Evolutionary conservation across 306 rosid genomes (phyloP), one percentile per base, ranked within the genome.

Genomic region (Crotalaria pallida): DNA sequence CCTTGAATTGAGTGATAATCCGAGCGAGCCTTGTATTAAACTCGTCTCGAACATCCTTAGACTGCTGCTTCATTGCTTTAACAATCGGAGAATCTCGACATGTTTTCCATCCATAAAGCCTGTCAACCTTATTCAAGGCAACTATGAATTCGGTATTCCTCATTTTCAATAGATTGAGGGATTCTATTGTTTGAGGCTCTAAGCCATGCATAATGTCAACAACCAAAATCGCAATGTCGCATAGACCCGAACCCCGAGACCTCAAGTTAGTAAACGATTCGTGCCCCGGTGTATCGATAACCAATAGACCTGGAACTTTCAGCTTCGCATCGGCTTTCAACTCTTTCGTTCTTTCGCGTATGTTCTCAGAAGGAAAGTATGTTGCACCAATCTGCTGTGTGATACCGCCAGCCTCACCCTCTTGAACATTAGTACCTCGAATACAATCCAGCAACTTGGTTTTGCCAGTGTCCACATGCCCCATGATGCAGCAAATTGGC

Each of bases 301-400:
- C 89, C 83, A 94, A 88, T 17, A 91, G 73, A 67, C 97, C 96
- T 0, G 96, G 96, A 71, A 94, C 97, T 79, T 88, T 89, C 73
- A 94, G 86, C 71, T 75, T 94, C 1, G 99, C 99, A 86, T 94
- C 96, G 65, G 97, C 96, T 84, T 94, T 94, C 73, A 94, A 77
- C 63, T 94, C 97, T 77, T 82, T 94, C 1, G 99, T 94, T 80
- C 99, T 87, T 19, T 94, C 97, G 27, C 97, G 96, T 27, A 94
- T 94, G 74, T 91, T 94, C 72, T 81, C 91, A 4, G 97, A 95
- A 67, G 97, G 97, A 77, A 94, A 91, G 83, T 88, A 91, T 15
- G 99, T 94, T 6, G 97, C 99, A 18, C 99, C 99, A 80, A 94
- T 94, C 82, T 94, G 99, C 74, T 94, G 97, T 16, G 99, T 91